Percentiles rank a stretch among this genome's conserved stretches.
Conservation (phyloP, 2,329 filamentous ascomycete species). For the Ustilaginoidea virens region DNA sequence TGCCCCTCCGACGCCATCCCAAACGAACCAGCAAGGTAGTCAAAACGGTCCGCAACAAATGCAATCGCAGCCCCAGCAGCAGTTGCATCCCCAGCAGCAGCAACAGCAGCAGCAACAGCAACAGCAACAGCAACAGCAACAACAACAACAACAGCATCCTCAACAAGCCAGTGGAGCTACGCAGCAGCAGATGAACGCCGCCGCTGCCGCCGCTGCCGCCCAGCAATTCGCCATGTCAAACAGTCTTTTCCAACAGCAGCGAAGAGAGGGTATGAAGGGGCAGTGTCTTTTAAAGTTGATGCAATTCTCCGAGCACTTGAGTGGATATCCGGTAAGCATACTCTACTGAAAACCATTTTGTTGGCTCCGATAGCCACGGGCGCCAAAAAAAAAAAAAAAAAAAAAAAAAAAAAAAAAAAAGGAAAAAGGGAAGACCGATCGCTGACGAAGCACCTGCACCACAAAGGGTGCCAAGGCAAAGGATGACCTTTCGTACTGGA, state of each 20-base stretch:
- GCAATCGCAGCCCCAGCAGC: slow-evolving; percentile 3
- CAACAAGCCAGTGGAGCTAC: slow-evolving; percentile 4
- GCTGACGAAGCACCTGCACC: too few relatives aligned
- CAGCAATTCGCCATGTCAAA: slow-evolving; percentile 21
- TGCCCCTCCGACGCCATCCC: slow-evolving; percentile 14
- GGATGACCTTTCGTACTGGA: slow-evolving; percentile 64
- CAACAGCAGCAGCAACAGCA: slow-evolving; percentile 2
- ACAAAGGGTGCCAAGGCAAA: slow-evolving; percentile 43
- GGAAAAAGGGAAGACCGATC: too few relatives aligned
- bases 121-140: slow-evolving; percentile 5
- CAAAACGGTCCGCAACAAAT: slow-evolving; percentile 16
- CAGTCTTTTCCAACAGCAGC: slow-evolving; percentile 27
- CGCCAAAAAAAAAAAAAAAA: too few relatives aligned
- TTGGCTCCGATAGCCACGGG: too few relatives aligned
- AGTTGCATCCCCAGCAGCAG: slow-evolving; percentile 11
- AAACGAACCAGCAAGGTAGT: slow-evolving; percentile 6
- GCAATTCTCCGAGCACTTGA: slow-evolving; percentile 48
- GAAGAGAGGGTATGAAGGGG: slow-evolving; percentile 35
- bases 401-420: too few relatives aligned
- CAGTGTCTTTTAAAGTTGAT: slow-evolving; percentile 44
- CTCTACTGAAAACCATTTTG: too few relatives aligned
- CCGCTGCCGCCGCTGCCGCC: slow-evolving; percentile 9
- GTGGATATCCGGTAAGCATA: slow-evolving; percentile 35
- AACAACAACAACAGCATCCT: slow-evolving; percentile 5
- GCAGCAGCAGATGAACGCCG: slow-evolving; percentile 15